These are phyloP conservation scores for Curvularia sp. DNA, from an alignment of 2,329 filamentous ascomycete species.

Conservation along the genomic window DNA sequence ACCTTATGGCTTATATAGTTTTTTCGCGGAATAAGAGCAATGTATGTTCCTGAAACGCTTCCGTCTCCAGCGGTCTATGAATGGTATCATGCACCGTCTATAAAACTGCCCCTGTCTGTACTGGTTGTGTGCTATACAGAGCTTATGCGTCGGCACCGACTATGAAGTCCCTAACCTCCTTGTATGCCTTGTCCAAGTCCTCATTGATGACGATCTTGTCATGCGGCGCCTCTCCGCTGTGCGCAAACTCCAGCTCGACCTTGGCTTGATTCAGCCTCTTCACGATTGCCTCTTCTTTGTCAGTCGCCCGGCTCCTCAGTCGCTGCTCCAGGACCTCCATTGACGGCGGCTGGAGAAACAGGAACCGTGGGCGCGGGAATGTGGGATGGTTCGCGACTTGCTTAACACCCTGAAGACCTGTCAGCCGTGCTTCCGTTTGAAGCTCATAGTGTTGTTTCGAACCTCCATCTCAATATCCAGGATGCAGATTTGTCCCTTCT, in stretches of 20 bases:
- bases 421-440: background rate
- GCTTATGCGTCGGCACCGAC: slow-evolving; percentile 49
- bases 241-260: slow-evolving; percentile 53
- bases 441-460: slow-evolving; percentile 8
- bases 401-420: slow-evolving; percentile 73
- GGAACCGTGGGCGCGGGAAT: slow-evolving; percentile 74
- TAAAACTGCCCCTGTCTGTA: background rate
- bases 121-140: background rate
- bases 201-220: slow-evolving; percentile 62
- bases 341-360: slow-evolving; percentile 84
- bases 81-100: slow-evolving; percentile 20
- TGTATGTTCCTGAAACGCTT: background rate
- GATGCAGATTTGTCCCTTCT: slow-evolving; percentile 76
- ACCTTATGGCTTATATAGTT: slow-evolving; percentile 46
- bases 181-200: slow-evolving; percentile 59
- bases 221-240: slow-evolving; percentile 54
- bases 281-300: slow-evolving; percentile 59
- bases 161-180: slow-evolving; percentile 60
- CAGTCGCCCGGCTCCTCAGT: slow-evolving; percentile 54
- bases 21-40: slow-evolving; percentile 6
- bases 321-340: slow-evolving; percentile 73
- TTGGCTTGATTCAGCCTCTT: slow-evolving; percentile 58
- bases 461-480: slow-evolving; percentile 98
- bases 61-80: background rate
- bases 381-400: slow-evolving; percentile 78